Evolutionary conservation across 2,329 filamentous ascomycete species (phyloP).

Genomic region (Aureobasidium sp.): DNA sequence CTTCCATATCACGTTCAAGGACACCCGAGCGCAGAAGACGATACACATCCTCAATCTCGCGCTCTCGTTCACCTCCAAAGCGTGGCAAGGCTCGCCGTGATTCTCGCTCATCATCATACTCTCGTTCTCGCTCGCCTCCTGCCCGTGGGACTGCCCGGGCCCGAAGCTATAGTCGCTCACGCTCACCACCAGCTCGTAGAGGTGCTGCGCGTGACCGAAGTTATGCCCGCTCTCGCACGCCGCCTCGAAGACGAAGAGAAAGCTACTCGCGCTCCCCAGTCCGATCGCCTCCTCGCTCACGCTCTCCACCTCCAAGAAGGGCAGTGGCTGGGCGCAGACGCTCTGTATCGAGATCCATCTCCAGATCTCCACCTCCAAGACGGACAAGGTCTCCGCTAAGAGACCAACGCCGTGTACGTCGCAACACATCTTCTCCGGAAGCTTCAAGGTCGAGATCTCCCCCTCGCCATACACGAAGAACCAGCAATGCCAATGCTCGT

Average conservation of each 20-base stretch:
- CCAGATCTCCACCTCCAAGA: slow-evolving; percentile 18
- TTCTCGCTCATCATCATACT: slow-evolving; percentile 18
- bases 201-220: slow-evolving; percentile 14
- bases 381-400: slow-evolving; percentile 9
- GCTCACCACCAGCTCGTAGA: slow-evolving; percentile 18
- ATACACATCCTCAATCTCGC: slow-evolving; percentile 20
- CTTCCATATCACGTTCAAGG: slow-evolving; percentile 24
- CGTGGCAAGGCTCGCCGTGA: slow-evolving; percentile 20
- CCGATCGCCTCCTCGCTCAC: background rate
- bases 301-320: slow-evolving; percentile 10
- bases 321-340: slow-evolving; percentile 15
- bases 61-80: slow-evolving; percentile 21
- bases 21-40: slow-evolving; percentile 24
- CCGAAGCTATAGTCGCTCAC: slow-evolving; percentile 18
- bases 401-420: slow-evolving; percentile 7
- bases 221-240: slow-evolving; percentile 13
- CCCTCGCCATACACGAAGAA: background rate
- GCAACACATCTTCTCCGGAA: slow-evolving; percentile 10
- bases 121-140: slow-evolving; percentile 21
- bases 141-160: slow-evolving; percentile 21
- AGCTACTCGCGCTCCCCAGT: background rate
- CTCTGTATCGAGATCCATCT: slow-evolving; percentile 13
- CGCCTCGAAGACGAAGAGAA: slow-evolving; percentile 8
- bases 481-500: slow-evolving; percentile 7
- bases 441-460: slow-evolving; percentile 15